Percentiles rank a stretch among this genome's conserved stretches.
Evolutionary conservation across 2,329 filamentous ascomycete genomes (phyloP).

Genomic region (Phoma sp.): DNA sequence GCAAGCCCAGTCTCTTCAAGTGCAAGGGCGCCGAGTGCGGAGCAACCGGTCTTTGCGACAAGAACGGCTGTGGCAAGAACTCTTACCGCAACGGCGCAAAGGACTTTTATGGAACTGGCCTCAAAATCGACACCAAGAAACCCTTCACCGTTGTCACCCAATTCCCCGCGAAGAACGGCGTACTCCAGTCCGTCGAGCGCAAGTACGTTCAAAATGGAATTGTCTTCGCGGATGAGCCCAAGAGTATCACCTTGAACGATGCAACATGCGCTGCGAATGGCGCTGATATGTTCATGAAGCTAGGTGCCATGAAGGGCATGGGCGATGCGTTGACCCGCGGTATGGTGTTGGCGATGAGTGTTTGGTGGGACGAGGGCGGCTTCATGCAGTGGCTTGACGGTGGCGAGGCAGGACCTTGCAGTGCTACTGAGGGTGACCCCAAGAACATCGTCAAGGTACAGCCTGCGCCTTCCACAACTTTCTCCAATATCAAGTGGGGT

Average conservation of each 20-base stretch:
- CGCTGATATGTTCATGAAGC: slow-evolving; percentile 38
- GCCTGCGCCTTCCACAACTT: slow-evolving; percentile 60
- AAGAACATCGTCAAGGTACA: slow-evolving; percentile 56
- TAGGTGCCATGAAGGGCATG: slow-evolving; percentile 57
- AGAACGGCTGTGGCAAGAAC: slow-evolving; percentile 47
- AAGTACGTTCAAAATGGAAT: slow-evolving; percentile 70
- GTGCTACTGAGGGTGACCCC: slow-evolving; percentile 61
- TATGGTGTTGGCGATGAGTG: slow-evolving; percentile 63
- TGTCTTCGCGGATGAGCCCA: slow-evolving; percentile 64
- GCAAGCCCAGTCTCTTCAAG: slow-evolving; percentile 52
- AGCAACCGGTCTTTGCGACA: slow-evolving; percentile 44
- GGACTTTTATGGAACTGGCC: slow-evolving; percentile 36
- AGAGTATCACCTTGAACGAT: slow-evolving; percentile 43
- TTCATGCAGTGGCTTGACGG: slow-evolving; percentile 67
- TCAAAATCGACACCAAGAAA: slow-evolving; percentile 65
- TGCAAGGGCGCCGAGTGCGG: slow-evolving; percentile 53
- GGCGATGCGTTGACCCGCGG: slow-evolving; percentile 57
- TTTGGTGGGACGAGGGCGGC: slow-evolving; percentile 63
- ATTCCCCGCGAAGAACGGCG: slow-evolving; percentile 66
- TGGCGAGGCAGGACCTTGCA: slow-evolving; percentile 62
- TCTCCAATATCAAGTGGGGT: slow-evolving; percentile 67
- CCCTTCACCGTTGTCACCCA: slow-evolving; percentile 73
- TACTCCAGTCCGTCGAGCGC: slow-evolving; percentile 67
- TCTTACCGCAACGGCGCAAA: slow-evolving; percentile 38
- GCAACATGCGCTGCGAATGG: slow-evolving; percentile 37